Evolutionary conservation across 805 yeast species (phyloP).

Genomic region (Candida wancherniae): DNA sequence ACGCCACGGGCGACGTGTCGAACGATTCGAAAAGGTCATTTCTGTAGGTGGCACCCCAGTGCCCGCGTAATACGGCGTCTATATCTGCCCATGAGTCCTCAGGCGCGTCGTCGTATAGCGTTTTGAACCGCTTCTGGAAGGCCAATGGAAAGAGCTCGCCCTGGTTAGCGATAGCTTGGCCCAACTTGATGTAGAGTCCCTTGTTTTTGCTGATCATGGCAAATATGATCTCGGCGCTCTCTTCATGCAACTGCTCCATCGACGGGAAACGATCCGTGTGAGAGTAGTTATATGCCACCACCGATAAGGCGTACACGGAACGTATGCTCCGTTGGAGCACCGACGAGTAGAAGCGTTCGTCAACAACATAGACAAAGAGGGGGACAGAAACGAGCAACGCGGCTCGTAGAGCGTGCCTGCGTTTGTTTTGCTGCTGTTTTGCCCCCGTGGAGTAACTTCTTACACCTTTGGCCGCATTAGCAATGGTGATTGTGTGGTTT

Average conservation of each 20-base stretch:
- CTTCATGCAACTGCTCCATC: slow-evolving; percentile 54
- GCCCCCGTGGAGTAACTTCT: no score
- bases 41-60: slow-evolving; percentile 41
- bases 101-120: slow-evolving; percentile 68
- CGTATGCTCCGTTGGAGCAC: slow-evolving; percentile 48
- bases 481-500: no score
- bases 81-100: slow-evolving; percentile 46
- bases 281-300: slow-evolving; percentile 59
- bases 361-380: slow-evolving; percentile 25
- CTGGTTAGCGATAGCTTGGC: slow-evolving; percentile 78
- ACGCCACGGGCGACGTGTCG: slow-evolving; percentile 60
- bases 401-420: no score
- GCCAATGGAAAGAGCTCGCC: slow-evolving; percentile 62
- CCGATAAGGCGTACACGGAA: slow-evolving; percentile 42
- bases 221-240: slow-evolving; percentile 42
- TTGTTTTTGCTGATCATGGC: slow-evolving; percentile 29
- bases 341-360: slow-evolving; percentile 42
- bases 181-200: slow-evolving; percentile 65
- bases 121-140: slow-evolving; percentile 52
- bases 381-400: slow-evolving; percentile 3
- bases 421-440: no score
- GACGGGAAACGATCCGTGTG: slow-evolving; percentile 31
- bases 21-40: slow-evolving; percentile 37
- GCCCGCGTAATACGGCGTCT: slow-evolving; percentile 35
- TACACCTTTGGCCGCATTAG: no score